Evolutionary conservation across 1,284 basidiomycete genomes (phyloP).

Genomic region (Blastosporella zonata): DNA sequence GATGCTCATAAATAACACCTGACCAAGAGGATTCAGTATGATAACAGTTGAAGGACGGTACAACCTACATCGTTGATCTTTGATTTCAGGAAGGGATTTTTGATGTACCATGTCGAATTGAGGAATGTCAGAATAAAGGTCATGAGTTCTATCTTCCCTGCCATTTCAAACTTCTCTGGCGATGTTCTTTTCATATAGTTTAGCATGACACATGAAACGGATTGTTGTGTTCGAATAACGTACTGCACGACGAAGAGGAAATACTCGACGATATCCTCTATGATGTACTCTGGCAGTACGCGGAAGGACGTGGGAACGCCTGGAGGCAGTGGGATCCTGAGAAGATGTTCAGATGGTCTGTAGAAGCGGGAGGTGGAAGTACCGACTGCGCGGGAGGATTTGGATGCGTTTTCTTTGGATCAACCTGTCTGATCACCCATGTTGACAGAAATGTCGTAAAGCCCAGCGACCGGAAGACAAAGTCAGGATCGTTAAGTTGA

Average conservation of each 20-base stretch:
- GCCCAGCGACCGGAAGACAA: slow-evolving; percentile 75
- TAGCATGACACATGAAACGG: neutral
- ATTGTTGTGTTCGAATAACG: slow-evolving; percentile 23
- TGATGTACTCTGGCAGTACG: slow-evolving; percentile 90
- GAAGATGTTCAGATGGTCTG: neutral
- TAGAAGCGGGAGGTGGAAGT: slow-evolving; percentile 14
- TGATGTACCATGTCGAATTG: slow-evolving; percentile 94
- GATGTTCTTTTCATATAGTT: slow-evolving; percentile 47
- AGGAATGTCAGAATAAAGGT: slow-evolving; percentile 91
- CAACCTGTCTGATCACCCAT: slow-evolving; percentile 93
- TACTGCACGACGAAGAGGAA: slow-evolving; percentile 82
- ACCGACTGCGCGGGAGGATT: slow-evolving; percentile 62
- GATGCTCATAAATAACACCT: slow-evolving; percentile 86
- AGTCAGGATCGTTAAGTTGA: slow-evolving; percentile 85
- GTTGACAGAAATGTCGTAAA: slow-evolving; percentile 91
- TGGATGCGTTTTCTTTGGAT: slow-evolving; percentile 82
- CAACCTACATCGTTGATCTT: slow-evolving; percentile 86
- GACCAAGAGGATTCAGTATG: slow-evolving; percentile 10
- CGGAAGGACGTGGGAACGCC: slow-evolving; percentile 86
- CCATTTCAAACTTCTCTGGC: slow-evolving; percentile 78
- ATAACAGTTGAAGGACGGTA: neutral
- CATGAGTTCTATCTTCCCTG: slow-evolving; percentile 87
- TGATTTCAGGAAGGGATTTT: slow-evolving; percentile 98
- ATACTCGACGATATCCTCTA: slow-evolving; percentile 94
- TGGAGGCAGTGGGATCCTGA: slow-evolving; percentile 79